Percentiles rank a stretch among this genome's conserved stretches.
These are phyloP conservation scores for Tetrapisispora fleetii DNA, from an alignment of 805 yeast genomes.

Conservation along the genomic window DNA sequence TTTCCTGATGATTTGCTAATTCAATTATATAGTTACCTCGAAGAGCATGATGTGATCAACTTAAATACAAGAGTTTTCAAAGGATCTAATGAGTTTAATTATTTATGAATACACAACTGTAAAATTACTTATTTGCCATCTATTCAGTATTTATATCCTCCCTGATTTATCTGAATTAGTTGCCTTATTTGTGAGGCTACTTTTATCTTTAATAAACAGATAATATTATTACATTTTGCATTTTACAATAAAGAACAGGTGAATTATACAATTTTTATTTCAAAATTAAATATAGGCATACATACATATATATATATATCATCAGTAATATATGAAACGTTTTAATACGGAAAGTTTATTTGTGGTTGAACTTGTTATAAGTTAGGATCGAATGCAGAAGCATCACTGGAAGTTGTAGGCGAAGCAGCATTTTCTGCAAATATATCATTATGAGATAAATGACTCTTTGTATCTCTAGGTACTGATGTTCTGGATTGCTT, in stretches of 20 bases:
- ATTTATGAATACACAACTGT: background rate
- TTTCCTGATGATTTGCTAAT: slow-evolving; percentile 17
- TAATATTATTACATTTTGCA: background rate
- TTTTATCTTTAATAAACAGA: no score
- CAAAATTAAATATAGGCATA: background rate
- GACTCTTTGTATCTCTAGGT: no score
- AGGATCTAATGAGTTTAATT: background rate
- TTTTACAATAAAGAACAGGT: background rate
- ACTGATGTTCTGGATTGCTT: background rate
- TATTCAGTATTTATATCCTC: background rate
- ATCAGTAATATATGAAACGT: background rate
- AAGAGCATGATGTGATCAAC: background rate
- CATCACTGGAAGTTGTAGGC: background rate
- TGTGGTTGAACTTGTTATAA: background rate
- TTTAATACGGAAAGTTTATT: background rate
- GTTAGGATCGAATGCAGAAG: background rate
- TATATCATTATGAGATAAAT: background rate
- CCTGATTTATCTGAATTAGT: background rate
- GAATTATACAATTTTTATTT: no score
- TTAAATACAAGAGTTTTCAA: background rate
- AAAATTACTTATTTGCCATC: background rate
- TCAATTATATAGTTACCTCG: background rate
- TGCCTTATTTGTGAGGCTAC: no score
- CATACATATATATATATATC: no score
- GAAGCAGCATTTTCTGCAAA: background rate